Percentiles rank a stretch among this genome's conserved stretches.
phyloP scores from a whole-genome alignment of 1,284 basidiomycete species.

The Flammula alnicola region DNA sequence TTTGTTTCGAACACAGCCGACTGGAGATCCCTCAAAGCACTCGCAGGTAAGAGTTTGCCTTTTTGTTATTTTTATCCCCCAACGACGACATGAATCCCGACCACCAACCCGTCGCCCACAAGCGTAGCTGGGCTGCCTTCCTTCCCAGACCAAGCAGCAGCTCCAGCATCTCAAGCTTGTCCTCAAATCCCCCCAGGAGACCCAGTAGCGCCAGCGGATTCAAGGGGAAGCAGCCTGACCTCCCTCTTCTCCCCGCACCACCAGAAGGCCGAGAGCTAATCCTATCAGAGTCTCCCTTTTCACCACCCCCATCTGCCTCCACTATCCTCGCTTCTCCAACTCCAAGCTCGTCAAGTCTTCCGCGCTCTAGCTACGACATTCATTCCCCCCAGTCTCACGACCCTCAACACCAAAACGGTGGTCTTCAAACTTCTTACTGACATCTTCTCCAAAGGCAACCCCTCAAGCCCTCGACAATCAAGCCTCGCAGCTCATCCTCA shows the following conservation, averaged over 20 bases:
- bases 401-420: conserved; percentile 37
- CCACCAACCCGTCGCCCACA: conserved; percentile 25
- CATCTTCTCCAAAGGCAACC: conserved; percentile 28
- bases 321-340: conserved; percentile 16
- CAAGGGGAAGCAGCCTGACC: conserved; percentile 23
- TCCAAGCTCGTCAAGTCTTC: conserved; percentile 16
- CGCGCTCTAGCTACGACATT: conserved; percentile 26
- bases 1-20: conserved; percentile 26
- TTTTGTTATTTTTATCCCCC: conserved; percentile 25
- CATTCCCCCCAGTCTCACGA: conserved; percentile 29
- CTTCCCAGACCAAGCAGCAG: conserved; percentile 37
- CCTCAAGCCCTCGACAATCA: conserved; percentile 48
- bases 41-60: conserved; percentile 31
- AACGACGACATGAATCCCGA: conserved; percentile 28
- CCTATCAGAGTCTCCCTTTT: conserved; percentile 14
- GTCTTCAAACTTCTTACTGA: conserved; percentile 34
- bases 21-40: conserved; percentile 21
- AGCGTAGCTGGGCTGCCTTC: conserved; percentile 39
- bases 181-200: background rate
- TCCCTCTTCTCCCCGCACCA: conserved; percentile 25
- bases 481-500: conserved; percentile 42
- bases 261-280: conserved; percentile 31
- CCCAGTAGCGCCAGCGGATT: conserved; percentile 22
- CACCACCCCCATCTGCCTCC: conserved; percentile 13
- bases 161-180: background rate